Evolutionary conservation across 352 stramenopile species (phyloP).

Genomic region (Globisporangium cylindrosporum): DNA sequence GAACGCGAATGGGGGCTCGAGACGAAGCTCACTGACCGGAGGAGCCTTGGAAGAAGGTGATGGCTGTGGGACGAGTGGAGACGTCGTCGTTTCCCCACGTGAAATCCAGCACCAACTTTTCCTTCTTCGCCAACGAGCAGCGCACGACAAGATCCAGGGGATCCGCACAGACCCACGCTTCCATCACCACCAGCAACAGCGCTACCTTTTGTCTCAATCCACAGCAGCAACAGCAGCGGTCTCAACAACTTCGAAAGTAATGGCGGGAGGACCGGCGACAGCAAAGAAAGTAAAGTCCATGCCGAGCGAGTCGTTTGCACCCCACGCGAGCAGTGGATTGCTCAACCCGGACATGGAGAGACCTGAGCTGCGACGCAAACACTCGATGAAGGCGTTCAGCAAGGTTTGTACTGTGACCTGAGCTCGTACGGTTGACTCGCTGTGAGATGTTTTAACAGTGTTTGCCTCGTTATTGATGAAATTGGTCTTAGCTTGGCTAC

Average conservation of each 20-base stretch:
- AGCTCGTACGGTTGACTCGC: not conserved
- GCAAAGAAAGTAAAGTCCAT: conserved; percentile 21
- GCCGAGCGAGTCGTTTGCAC: conserved; percentile 8
- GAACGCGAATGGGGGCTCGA: not conserved
- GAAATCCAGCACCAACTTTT: conserved; percentile 15
- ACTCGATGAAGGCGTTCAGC: conserved; percentile 59
- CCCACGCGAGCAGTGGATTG: conserved; percentile 31
- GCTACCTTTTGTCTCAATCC: not conserved
- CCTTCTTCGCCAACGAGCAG: conserved; percentile 7
- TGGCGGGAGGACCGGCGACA: no score
- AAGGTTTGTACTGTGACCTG: conserved; percentile 23
- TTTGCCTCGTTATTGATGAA: not conserved
- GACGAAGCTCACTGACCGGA: not conserved
- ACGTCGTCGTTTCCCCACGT: not conserved
- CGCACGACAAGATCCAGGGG: conserved; percentile 21
- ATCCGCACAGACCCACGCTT: conserved; percentile 25
- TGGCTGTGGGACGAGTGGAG: not conserved
- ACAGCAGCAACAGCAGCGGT: not conserved
- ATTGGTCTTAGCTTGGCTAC: conserved; percentile 43
- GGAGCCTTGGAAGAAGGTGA: not conserved
- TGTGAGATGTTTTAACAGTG: not conserved
- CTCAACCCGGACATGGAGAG: conserved; percentile 45
- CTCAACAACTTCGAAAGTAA: not conserved
- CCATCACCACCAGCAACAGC: not conserved
- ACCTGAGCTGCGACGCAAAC: conserved; percentile 48